Percentiles rank a stretch among this genome's conserved stretches.
These are phyloP conservation scores for Pseudopithomyces chartarum DNA, from an alignment of 2,329 filamentous ascomycete genomes.

Conservation along the genomic window DNA sequence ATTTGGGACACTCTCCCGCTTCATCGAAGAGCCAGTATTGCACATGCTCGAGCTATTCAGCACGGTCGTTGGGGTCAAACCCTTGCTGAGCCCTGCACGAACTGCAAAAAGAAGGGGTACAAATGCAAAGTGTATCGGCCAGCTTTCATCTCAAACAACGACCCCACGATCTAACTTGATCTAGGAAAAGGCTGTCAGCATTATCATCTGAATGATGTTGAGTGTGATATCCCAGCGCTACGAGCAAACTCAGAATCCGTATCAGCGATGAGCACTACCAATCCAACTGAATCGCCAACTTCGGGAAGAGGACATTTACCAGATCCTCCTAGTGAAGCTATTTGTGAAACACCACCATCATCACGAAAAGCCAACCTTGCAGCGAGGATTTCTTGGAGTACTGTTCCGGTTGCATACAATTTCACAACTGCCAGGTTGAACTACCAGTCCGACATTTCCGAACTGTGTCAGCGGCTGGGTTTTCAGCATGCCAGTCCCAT, in stretches of 20 bases:
- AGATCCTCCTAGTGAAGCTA: conserved; percentile 1
- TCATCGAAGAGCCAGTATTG: conserved; percentile 8
- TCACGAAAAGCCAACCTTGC: background rate
- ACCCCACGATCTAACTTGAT: background rate
- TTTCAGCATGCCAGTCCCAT: background rate
- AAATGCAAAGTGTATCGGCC: conserved; percentile 12
- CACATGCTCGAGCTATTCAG: conserved; percentile 17
- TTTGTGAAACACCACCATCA: background rate
- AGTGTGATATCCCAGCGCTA: conserved; percentile 4
- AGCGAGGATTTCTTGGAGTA: background rate
- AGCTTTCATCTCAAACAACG: background rate
- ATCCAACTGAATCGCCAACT: background rate
- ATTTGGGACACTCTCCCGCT: conserved; percentile 6
- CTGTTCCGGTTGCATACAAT: background rate
- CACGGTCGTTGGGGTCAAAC: conserved; percentile 3
- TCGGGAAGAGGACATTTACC: background rate
- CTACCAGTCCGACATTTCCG: background rate
- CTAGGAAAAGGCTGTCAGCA: conserved; percentile 13
- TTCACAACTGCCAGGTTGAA: background rate
- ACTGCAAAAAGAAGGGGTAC: conserved; percentile 7
- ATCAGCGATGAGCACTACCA: background rate
- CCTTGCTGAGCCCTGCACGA: conserved; percentile 2
- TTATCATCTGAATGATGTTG: conserved; percentile 5
- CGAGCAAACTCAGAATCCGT: background rate
- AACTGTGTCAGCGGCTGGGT: background rate